A percentile compares a stretch with the other conserved stretches of the same genome.
These are phyloP conservation scores for Phellopilus nigrolimitatus DNA, from an alignment of 1,284 basidiomycete species.

Conservation along the genomic window DNA sequence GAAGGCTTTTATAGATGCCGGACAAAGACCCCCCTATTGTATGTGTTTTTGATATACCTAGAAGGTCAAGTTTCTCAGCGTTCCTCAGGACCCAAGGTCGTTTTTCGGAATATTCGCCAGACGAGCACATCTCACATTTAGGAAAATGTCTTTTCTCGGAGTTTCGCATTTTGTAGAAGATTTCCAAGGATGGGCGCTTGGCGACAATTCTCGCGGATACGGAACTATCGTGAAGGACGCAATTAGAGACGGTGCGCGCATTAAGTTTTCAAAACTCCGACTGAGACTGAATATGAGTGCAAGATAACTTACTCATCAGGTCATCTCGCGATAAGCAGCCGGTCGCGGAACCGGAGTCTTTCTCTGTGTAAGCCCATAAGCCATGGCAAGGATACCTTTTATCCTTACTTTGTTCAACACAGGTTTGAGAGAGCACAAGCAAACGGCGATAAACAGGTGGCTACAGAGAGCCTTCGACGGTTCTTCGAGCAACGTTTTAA, in stretches of 20 bases:
- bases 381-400: neutral
- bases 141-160: conserved; percentile 69
- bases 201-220: conserved; percentile 43
- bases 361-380: conserved; percentile 46
- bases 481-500: conserved; percentile 82
- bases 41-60: neutral
- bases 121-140: conserved; percentile 65
- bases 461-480: conserved; percentile 62
- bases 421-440: conserved; percentile 63
- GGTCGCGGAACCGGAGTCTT: conserved; percentile 58
- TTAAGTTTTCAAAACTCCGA: conserved; percentile 2
- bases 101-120: conserved; percentile 76
- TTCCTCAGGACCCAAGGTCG: conserved; percentile 43
- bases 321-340: conserved; percentile 60
- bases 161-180: conserved; percentile 57
- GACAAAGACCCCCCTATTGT: conserved; percentile 13
- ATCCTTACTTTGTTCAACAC: neutral
- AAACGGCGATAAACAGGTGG: conserved; percentile 61
- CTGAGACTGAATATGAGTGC: conserved; percentile 22
- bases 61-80: neutral
- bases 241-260: conserved; percentile 43
- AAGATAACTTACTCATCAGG: conserved; percentile 58
- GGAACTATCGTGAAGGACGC: conserved; percentile 49
- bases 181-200: conserved; percentile 58
- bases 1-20: neutral